These are phyloP conservation scores for Sphagnurus paluster DNA, from an alignment of 1,284 basidiomycete genomes.

Conservation along the genomic window DNA sequence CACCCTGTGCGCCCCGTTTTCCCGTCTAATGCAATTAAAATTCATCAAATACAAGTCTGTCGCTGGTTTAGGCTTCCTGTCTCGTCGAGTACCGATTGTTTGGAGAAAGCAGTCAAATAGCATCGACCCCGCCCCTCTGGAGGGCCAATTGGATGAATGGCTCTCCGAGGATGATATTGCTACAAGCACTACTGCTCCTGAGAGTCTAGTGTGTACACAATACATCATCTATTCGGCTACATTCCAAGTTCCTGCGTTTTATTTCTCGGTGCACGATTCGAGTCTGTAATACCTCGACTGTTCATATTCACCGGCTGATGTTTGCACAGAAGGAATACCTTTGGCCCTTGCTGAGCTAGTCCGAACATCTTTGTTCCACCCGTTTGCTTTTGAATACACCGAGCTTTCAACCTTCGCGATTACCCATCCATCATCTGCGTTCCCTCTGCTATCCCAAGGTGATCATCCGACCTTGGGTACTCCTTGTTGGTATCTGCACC, in stretches of 20 bases:
- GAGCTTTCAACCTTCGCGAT: slow-evolving; percentile 54
- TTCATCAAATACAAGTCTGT: slow-evolving; percentile 13
- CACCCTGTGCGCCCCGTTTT: slow-evolving; percentile 38
- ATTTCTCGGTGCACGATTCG: slow-evolving; percentile 66
- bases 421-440: slow-evolving; percentile 47
- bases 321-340: slow-evolving; percentile 59
- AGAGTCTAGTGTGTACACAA: slow-evolving; percentile 48
- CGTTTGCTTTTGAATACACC: slow-evolving; percentile 41
- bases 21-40: background rate
- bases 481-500: slow-evolving; percentile 82
- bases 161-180: slow-evolving; percentile 37
- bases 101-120: slow-evolving; percentile 8
- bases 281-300: slow-evolving; percentile 46
- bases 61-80: slow-evolving; percentile 30
- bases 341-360: slow-evolving; percentile 56
- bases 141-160: slow-evolving; percentile 19
- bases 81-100: slow-evolving; percentile 29
- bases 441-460: slow-evolving; percentile 79
- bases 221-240: slow-evolving; percentile 72
- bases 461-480: slow-evolving; percentile 76
- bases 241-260: slow-evolving; percentile 77
- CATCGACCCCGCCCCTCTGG: slow-evolving; percentile 7
- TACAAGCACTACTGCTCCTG: slow-evolving; percentile 25
- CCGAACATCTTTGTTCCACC: slow-evolving; percentile 58
- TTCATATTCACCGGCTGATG: slow-evolving; percentile 1